Base-by-base conservation (phyloP, 2,329 filamentous ascomycete species). In the Apiospora malaysiana region DNA sequence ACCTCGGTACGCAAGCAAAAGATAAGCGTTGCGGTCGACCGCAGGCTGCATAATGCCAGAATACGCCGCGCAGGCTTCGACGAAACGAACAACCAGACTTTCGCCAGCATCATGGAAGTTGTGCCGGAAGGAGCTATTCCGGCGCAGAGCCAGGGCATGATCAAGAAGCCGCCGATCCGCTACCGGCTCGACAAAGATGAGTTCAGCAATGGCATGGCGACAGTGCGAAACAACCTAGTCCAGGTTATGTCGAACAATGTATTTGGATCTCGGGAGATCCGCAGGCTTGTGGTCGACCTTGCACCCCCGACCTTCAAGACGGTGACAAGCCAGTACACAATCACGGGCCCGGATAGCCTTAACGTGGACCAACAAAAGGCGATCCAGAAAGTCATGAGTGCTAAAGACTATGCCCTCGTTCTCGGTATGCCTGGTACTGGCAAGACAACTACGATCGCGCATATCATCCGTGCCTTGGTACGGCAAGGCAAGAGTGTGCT, bases 361-460 rank as follows among this genome's bases (percentile, higher is more conserved):
- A 99, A 99, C 75, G 86, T 93, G 12, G 96, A 98, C 78, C 96
- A 99, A 81, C 91, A 88, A 77, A 88, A 87, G 71, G 96, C 96
- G 0, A 94, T 99, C 69, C 89, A 94, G 75, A 98, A 98, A 81
- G 95, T 99, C 49, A 97, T 99, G 92, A 94, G 92, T 77, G 95
- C 96, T 3, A 89, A 93, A 75, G 95, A 99, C 82, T 99, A 98
- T 81, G 95, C 96, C 9, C 86, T 99, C n/a, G 95, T 99, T 16
- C 89, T 99, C 25, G 96, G 96, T 40, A 99, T 99, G 96, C 96
- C 96, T 1, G 96, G 96, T 9, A 99, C 96, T 0, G 96, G 96
- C 71, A 99, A 99, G 82, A 99, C 96, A 2, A 99, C 96, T 0
- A 99, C 96, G 0, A 98, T 99, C 77, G 94, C 95, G 6, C 95